These are phyloP conservation scores for Neofusicoccum cordaticola DNA, from an alignment of 2,329 filamentous ascomycete genomes.

Conservation along the genomic window DNA sequence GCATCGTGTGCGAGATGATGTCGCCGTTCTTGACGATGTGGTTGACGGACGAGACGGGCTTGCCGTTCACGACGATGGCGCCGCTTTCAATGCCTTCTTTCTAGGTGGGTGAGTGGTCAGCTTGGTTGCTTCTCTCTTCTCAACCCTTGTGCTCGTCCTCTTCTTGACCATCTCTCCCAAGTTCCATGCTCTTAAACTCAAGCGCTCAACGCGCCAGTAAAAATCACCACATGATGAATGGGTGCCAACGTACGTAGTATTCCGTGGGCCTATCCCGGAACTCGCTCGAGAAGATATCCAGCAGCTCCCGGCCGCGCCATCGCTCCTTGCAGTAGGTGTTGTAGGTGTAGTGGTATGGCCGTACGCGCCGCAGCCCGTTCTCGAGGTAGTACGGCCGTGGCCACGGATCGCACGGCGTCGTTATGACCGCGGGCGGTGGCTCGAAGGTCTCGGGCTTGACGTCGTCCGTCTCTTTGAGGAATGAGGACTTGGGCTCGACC, in stretches of 20 bases:
- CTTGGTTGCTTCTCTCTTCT: background rate
- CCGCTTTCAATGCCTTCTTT: slow-evolving; percentile 74
- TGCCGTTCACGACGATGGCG: slow-evolving; percentile 75
- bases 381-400: slow-evolving; percentile 78
- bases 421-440: slow-evolving; percentile 48
- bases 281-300: slow-evolving; percentile 87
- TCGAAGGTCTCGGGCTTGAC: slow-evolving; percentile 31
- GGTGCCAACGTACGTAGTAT: slow-evolving; percentile 67
- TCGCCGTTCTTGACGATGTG: slow-evolving; percentile 84
- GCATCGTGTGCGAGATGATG: slow-evolving; percentile 85
- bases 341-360: slow-evolving; percentile 89
- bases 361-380: slow-evolving; percentile 76
- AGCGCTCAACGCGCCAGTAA: no score
- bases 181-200: background rate
- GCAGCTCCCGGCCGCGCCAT: slow-evolving; percentile 77
- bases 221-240: no score
- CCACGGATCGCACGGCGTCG: slow-evolving; percentile 58
- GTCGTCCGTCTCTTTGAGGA: slow-evolving; percentile 17
- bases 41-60: slow-evolving; percentile 53
- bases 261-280: slow-evolving; percentile 83
- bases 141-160: background rate
- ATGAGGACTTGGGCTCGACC: slow-evolving; percentile 26
- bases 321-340: slow-evolving; percentile 92
- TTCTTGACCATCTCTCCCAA: background rate
- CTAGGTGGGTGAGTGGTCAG: slow-evolving; percentile 17